Base-by-base conservation (phyloP, 1,284 basidiomycete species). In the Rhodotorula glutinis region DNA sequence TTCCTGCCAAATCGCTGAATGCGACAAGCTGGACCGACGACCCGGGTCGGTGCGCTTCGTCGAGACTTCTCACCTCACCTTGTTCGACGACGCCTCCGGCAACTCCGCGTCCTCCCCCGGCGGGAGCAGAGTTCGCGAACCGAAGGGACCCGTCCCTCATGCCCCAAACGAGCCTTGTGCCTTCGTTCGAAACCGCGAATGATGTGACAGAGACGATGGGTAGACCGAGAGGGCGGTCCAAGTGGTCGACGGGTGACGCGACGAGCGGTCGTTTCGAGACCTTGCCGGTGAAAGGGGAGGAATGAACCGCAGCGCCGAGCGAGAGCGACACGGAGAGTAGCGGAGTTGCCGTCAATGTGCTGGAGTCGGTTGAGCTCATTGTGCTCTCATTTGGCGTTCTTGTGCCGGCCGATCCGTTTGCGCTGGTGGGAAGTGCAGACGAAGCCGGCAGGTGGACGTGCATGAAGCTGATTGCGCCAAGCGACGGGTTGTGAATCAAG, bases 251-350 rank as follows among this genome's bases (percentile, higher is more conserved):
- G 2, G 74, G 74, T 1, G 69, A 65, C 41, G 71, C 66, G 53
- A 66, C 57, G 49, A 74, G 65, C 4, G 67, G 58, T 7, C 69
- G 66, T 54, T 66, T 64, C 13, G 69, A 63, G 23, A 71, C 55
- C 47, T 74, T 73, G 52, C 74, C 74, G 53, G 68, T 74, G 65
- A 71, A 74, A 25, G 74, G 74, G 25, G 62, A 44, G 2, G 74
- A 74, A n/a, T 68, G 66, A n/a, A 71, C 57, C 2, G 73, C 72
- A 8, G 65, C 54, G 19, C 70, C 70, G 40, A 69, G 43, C 17
- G 53, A 53, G 25, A 73, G 63, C 1, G 71, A 74, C 47, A 71
- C 23, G 2, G 73, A 72, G 13, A 75, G 64, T 49, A 74, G 63
- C 3, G 63, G 47, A 0, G 63, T n/a, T 2, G 58, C 23, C 2